Evolutionary conservation across 768 basidiomycete genomes (phyloP), one percentile per base, ranked within the genome.

Genomic region (Dacryopinax primogenitus): DNA sequence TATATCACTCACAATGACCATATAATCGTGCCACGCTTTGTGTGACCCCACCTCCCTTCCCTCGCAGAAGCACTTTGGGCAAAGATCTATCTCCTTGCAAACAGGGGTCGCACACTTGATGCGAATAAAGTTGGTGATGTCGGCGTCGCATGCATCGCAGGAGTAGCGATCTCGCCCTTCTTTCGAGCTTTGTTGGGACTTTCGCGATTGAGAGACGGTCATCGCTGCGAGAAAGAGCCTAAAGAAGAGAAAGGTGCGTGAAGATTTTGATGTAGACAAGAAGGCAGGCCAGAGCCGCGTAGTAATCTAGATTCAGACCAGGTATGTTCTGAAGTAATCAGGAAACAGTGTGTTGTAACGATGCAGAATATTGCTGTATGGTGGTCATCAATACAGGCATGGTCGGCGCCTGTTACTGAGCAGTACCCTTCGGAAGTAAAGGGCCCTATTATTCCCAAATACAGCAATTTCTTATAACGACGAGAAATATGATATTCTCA

Each of bases 91-190:
- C 18, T 86, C 84, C 63, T 84, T 86, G 64, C 89, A 92, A 39
- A 76, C 78, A 3, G 84, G 81, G 74, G 90, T 88, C 33, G 95
- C 94, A 73, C 95, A 99, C 76, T 94, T 93, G 73, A 99, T 92
- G 67, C 94, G 88, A 67, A 96, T 85, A n/a, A 90, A 90, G 73
- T 97, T 92, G 1, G 96, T 97, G 69, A 98, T 82, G 76, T 98
- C 92, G 76, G 85, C 83, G 68, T 78, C 78, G 75, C 94, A 95
- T 15, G 83, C 76, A 73, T 93, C 92, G 78, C 92, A 94, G 32
- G 34, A 28, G 36, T 63, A 63, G 28, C 37, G 63, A 13, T 58
- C 51, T 9, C 32, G 51, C 26, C 26, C 30, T 15, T 58, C 51
- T 30, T 58, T 58, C 23, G 51, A 58, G 3, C 26, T 58, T 9